These are phyloP conservation scores for Aspergillus nidulans DNA, from an alignment of 495 filamentous ascomycete genomes.

Conservation along the genomic window DNA sequence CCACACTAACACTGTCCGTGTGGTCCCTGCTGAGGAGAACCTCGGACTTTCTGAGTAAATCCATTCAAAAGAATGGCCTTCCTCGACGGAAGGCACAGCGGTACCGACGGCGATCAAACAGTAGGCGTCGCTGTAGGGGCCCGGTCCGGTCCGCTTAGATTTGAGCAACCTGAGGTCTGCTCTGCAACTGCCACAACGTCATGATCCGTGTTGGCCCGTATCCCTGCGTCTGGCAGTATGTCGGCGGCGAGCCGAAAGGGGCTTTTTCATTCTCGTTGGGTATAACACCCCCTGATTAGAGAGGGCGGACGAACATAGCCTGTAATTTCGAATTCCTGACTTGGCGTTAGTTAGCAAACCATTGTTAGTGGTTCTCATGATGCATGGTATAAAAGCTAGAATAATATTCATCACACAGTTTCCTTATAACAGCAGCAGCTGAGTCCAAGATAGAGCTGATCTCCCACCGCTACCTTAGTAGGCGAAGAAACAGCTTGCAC, in stretches of 20 bases:
- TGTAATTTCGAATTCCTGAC: conserved; percentile 7
- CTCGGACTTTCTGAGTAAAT: conserved; percentile 49
- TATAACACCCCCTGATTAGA: conserved; percentile 7
- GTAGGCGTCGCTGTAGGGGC: conserved; percentile 15
- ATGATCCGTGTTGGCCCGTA: conserved; percentile 10
- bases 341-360: conserved; percentile 17
- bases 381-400: conserved; percentile 18
- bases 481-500: too few relatives aligned
- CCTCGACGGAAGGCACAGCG: conserved; percentile 13
- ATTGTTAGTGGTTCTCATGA: conserved; percentile 2
- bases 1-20: conserved; percentile 90
- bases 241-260: conserved; percentile 5
- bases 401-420: conserved; percentile 8
- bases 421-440: not conserved
- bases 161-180: conserved; percentile 7
- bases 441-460: too few relatives aligned
- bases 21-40: conserved; percentile 63
- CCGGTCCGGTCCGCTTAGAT: conserved; percentile 8
- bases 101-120: conserved; percentile 21
- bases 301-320: conserved; percentile 3
- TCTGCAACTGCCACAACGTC: conserved; percentile 10
- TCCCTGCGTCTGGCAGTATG: not conserved
- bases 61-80: conserved; percentile 6
- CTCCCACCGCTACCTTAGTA: too few relatives aligned
- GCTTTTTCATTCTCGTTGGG: not conserved